phyloP scores from a whole-genome alignment of 2,329 filamentous ascomycete species.

The Zasmidium angulare region DNA sequence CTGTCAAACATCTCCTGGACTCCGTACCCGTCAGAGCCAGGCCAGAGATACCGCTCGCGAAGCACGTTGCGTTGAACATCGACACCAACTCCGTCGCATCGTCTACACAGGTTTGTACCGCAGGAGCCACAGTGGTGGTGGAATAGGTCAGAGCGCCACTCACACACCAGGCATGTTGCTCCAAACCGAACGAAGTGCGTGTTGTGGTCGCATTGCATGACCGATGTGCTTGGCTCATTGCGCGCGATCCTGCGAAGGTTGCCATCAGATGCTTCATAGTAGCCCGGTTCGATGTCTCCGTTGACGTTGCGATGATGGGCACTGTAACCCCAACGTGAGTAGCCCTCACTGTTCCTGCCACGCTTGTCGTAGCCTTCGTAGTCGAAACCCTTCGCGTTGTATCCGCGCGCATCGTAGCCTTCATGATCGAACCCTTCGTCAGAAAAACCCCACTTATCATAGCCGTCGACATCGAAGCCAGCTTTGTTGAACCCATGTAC shows the following conservation, averaged over 20 bases:
- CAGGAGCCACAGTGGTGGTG: not conserved
- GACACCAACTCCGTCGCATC: not conserved
- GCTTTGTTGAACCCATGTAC: not conserved
- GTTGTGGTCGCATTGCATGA: not conserved
- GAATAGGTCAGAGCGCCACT: not conserved
- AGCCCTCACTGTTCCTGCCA: not conserved
- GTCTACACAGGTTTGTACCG: not conserved
- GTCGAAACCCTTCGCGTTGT: not conserved
- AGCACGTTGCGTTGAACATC: not conserved
- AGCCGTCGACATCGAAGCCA: not conserved
- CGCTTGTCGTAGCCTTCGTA: not conserved
- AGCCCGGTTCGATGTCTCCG: constrained; percentile 3
- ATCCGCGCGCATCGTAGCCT: not conserved
- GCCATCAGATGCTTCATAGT: not conserved
- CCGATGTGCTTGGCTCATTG: not conserved
- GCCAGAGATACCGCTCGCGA: not conserved
- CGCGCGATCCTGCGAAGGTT: not conserved
- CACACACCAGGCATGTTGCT: not conserved
- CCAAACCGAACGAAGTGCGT: not conserved
- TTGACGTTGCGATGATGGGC: not conserved
- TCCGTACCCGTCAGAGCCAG: not conserved
- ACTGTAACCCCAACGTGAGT: not conserved
- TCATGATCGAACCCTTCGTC: not conserved
- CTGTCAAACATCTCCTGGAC: not conserved
- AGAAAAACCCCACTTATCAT: not conserved